Evolutionary conservation across 192 early-diverging fungal genomes (phyloP).

Genomic region (Coemansia pectinata): DNA sequence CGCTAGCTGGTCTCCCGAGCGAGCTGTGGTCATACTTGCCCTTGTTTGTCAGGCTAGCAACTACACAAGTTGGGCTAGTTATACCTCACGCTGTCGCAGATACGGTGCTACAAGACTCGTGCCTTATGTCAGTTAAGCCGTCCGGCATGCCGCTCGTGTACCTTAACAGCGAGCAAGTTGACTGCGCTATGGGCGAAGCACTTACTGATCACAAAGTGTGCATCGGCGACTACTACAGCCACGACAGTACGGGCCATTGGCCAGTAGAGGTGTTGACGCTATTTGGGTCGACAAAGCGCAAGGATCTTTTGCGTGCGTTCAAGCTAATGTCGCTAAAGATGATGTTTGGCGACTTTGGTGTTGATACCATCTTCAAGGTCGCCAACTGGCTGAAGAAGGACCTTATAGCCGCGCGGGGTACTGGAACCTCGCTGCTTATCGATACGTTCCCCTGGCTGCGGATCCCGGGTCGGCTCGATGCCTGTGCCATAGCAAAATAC

Average conservation of each 20-base stretch:
- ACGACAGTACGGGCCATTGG: conserved; percentile 22
- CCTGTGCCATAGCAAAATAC: conserved; percentile 16
- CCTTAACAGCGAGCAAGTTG: conserved; percentile 38
- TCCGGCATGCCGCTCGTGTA: conserved; percentile 43
- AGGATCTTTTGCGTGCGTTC: conserved; percentile 23
- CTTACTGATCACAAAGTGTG: conserved; percentile 29
- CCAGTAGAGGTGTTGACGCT: conserved; percentile 50
- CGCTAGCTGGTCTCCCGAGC: conserved; percentile 29
- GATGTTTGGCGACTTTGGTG: conserved; percentile 53
- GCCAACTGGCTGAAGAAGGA: conserved; percentile 19
- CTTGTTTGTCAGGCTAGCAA: conserved; percentile 30
- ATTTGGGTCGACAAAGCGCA: conserved; percentile 27
- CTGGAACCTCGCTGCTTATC: conserved; percentile 34
- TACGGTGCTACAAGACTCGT: conserved; percentile 12
- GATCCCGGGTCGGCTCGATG: conserved; percentile 35
- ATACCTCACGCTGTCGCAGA: conserved; percentile 22
- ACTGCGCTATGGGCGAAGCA: conserved; percentile 12
- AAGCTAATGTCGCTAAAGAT: conserved; percentile 38
- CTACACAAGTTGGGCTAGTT: conserved; percentile 28
- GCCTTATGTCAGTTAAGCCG: conserved; percentile 21
- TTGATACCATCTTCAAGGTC: conserved; percentile 24
- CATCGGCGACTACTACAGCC: conserved; percentile 28
- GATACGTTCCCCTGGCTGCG: conserved; percentile 50
- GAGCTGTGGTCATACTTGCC: conserved; percentile 42
- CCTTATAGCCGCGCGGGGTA: conserved; percentile 16